Conservation (phyloP, 352 stramenopile genomes). For the Discostella stelligera region DNA sequence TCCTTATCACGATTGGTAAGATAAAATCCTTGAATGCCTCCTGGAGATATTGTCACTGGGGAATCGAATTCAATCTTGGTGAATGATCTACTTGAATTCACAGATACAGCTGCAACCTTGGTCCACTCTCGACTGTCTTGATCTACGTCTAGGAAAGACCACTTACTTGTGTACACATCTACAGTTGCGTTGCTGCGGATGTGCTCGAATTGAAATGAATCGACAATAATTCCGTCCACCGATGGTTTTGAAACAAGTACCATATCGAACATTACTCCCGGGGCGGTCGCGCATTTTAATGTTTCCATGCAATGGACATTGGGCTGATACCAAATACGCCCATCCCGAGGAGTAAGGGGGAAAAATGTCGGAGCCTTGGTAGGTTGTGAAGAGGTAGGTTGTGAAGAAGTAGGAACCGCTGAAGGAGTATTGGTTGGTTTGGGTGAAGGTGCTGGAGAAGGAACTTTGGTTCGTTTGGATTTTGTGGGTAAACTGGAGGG, state of each 20-base stretch:
- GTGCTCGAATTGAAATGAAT: neutral
- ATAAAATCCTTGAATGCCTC: neutral
- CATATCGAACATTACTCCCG: neutral
- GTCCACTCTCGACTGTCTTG: neutral
- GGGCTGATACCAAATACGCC: neutral
- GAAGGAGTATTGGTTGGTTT: neutral
- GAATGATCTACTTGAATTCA: neutral
- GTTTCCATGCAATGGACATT: neutral
- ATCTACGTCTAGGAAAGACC: neutral
- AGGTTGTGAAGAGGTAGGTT: too few species aligned
- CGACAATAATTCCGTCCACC: neutral
- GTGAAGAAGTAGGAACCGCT: too few species aligned
- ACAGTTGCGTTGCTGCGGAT: neutral
- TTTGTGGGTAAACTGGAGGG: neutral
- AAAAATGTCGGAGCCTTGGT: neutral
- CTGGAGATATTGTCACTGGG: neutral
- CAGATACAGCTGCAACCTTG: neutral
- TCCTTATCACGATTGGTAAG: neutral
- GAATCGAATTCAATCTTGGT: neutral
- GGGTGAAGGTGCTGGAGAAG: neutral
- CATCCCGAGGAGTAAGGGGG: neutral
- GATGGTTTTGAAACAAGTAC: neutral
- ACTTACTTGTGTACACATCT: neutral
- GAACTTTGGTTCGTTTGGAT: neutral
- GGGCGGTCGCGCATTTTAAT: neutral